Percentiles rank a stretch among this genome's conserved stretches.
Evolutionary conservation across 2,329 filamentous ascomycete genomes (phyloP).

Genomic region (Cladosporium sp.): DNA sequence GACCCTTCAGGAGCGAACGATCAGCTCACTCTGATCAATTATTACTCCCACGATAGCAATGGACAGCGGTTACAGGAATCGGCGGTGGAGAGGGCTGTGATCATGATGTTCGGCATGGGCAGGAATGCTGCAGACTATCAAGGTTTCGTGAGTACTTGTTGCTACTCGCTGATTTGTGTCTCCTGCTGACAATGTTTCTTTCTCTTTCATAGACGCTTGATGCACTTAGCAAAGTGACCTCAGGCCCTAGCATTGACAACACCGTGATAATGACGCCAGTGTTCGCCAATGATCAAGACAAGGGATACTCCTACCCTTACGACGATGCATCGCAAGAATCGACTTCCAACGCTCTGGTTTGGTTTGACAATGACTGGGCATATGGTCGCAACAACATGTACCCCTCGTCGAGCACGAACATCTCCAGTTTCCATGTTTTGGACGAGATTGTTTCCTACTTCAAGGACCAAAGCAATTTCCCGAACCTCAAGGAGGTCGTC

Average conservation of each 20-base stretch:
- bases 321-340: slow-evolving; percentile 23
- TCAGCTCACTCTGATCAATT: slow-evolving; percentile 29
- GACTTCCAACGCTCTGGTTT: slow-evolving; percentile 31
- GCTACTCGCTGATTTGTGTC: neutral
- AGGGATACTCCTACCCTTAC: slow-evolving; percentile 29
- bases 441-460: slow-evolving; percentile 32
- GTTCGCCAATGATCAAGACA: slow-evolving; percentile 33
- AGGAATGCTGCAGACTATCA: slow-evolving; percentile 25
- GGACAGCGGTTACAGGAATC: slow-evolving; percentile 19
- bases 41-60: slow-evolving; percentile 23
- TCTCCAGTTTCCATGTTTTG: slow-evolving; percentile 28
- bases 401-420: slow-evolving; percentile 20
- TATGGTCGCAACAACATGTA: slow-evolving; percentile 32
- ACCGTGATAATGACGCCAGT: slow-evolving; percentile 30
- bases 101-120: slow-evolving; percentile 27
- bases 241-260: slow-evolving; percentile 23
- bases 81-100: slow-evolving; percentile 27
- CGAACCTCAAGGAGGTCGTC: slow-evolving; percentile 33
- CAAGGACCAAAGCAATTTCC: slow-evolving; percentile 27
- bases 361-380: slow-evolving; percentile 30
- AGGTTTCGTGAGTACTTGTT: slow-evolving; percentile 17
- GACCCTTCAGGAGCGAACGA: slow-evolving; percentile 25
- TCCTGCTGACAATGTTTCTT: neutral
- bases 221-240: slow-evolving; percentile 24
- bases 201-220: slow-evolving; percentile 20